Base-by-base conservation (phyloP, 345 rosid genomes). In the Salix caprea region DNA sequence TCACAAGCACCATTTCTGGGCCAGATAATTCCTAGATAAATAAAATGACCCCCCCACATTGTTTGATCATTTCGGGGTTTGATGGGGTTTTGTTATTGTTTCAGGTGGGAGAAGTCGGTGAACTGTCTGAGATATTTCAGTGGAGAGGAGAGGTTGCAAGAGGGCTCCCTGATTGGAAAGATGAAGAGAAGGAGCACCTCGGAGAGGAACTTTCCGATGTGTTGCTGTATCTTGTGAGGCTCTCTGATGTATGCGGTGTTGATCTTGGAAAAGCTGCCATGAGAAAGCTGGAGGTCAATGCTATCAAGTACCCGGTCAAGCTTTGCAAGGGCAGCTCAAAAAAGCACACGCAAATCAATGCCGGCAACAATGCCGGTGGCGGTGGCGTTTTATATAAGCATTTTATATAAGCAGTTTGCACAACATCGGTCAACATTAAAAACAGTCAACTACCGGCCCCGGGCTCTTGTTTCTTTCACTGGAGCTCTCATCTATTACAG, bases 181-280 rank as follows among this genome's bases (percentile, higher is more conserved):
- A 77, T 9, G 69, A 78, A 62, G 88, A 85, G 9, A 85, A 81
- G 66, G 83, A 76, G 71, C 88, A 85, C 69, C 71, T 85, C 0
- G 88, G 78, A 42, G 88, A 85, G 75, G 88, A 85, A 68, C 74
- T 85, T 23, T 83, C 88, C 2, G 88, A 85, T 81, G 88, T 85
- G 56, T 68, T 85, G 69, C 73, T 85, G 5, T 85, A 85, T 36
- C 88, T 85, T 15, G 67, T 85, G 9, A 83, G 88, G 80, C 58
- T 85, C 76, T 52, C 88, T 72, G 84, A 85, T 81, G 69, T 81
- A 5, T 85, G 88, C 26, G 88, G 85, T 62, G 72, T 85, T 83
- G 86, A 85, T 83, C 83, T 85, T 24, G 83, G 78, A 19, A 75
- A 81, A 16, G 88, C 88, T 56, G 88, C 85, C 34, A 6, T 71